These are phyloP conservation scores for Westerdykella ornata DNA, from an alignment of 2,329 filamentous ascomycete species.

Conservation along the genomic window DNA sequence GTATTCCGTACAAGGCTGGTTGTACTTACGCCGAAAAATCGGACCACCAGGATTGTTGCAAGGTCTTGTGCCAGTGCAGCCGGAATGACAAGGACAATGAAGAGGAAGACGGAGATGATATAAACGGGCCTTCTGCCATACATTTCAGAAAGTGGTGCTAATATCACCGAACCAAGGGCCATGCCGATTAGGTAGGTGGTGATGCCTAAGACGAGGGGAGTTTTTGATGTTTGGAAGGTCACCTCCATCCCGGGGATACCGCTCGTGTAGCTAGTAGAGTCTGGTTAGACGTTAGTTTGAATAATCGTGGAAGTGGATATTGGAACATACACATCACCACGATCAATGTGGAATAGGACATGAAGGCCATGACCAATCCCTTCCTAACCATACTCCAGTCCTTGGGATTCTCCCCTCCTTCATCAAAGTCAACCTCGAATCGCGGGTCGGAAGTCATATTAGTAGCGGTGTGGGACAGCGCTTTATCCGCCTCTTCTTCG, in stretches of 20 bases:
- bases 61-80: constrained; percentile 64
- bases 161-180: constrained; percentile 62
- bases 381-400: constrained; percentile 61
- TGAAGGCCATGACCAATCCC: constrained; percentile 47
- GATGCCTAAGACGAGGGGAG: constrained; percentile 64
- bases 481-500: constrained; percentile 21
- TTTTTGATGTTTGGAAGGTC: constrained; percentile 56
- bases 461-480: constrained; percentile 21
- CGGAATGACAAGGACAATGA: constrained; percentile 64
- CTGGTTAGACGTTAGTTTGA: neutral
- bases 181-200: constrained; percentile 74
- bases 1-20: too few species aligned
- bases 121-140: constrained; percentile 64
- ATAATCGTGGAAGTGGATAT: neutral
- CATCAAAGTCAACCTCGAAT: constrained; percentile 70
- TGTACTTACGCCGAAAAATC: constrained; percentile 55
- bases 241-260: constrained; percentile 61
- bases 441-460: constrained; percentile 45
- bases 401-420: constrained; percentile 55
- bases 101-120: constrained; percentile 56
- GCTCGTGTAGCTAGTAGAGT: constrained; percentile 73
- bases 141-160: constrained; percentile 68
- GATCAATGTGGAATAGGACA: constrained; percentile 52
- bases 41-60: constrained; percentile 59
- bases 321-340: constrained; percentile 38